Evolutionary conservation across 2,329 filamentous ascomycete genomes (phyloP), one percentile per base, ranked within the genome.

Genomic region (Aspergillus sp.): DNA sequence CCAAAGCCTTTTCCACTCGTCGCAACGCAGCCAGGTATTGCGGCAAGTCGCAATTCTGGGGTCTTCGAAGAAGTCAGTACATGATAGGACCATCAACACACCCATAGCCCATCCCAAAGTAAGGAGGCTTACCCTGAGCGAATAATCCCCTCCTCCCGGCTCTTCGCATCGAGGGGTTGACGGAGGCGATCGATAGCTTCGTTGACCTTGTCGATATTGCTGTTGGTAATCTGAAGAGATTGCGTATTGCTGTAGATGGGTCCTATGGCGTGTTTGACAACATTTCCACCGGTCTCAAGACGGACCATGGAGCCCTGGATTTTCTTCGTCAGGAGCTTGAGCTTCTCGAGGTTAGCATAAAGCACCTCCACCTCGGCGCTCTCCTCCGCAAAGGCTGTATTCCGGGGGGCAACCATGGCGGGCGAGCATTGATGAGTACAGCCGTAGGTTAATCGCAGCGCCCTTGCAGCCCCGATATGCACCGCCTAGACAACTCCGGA

Each of bases 181-280:
- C 90, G 87, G 38, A 97, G 81, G 57, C 87, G 86, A 57, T 96
- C 91, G 62, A 99, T 97, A 16, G 92, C 90, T 57, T 87, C 81
- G 54, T 96, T 84, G 32, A 97, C 85, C 56, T 84, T 82, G 67
- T 97, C 92, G 63, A 97, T 89, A 68, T 99, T 99, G 60, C 83
- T 86, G 60, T 89, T 91, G 32, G 95, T 84, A n/a, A 87, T 83
- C 72, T 97, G 94, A 19, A 97, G 80, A 57, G 86, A 88, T 71
- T 91, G 89, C 0, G 94, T 97, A 71, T 97, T 95, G 63, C 88
- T 89, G 68, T 92, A 95, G 40, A 99, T 87, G 7, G 94, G 94
- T 0, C 91, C 91, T 51, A 95, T 91, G 10, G 95, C 92, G 67
- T 96, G 90, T 65, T 91, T 88, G 17, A 97, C 91, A 55, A 88